These are phyloP conservation scores for Ogataea polymorpha DNA, from an alignment of 805 yeast species.

Conservation along the genomic window DNA sequence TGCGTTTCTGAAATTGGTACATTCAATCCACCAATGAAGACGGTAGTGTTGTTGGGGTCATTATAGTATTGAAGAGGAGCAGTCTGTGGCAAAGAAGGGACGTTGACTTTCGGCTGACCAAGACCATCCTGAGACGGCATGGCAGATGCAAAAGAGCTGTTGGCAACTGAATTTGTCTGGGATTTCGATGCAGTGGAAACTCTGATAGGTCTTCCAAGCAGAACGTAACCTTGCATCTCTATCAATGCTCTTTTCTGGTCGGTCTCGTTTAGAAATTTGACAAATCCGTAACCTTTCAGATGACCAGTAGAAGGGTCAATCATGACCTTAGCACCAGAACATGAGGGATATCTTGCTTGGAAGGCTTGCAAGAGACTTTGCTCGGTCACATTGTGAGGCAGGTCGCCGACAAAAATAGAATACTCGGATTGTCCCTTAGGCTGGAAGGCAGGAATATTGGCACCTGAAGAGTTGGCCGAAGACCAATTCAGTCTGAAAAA, in stretches of 20 bases:
- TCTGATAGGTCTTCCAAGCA: conserved; percentile 74
- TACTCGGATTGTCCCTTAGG: conserved; percentile 36
- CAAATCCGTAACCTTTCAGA: conserved; percentile 87
- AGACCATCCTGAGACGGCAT: conserved; percentile 11
- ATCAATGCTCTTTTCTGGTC: conserved; percentile 70
- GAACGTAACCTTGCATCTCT: conserved; percentile 77
- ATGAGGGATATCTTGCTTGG: conserved; percentile 66
- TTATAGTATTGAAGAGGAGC: conserved; percentile 63
- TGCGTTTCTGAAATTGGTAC: conserved; percentile 59
- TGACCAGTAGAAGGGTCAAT: conserved; percentile 64
- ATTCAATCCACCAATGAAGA: conserved; percentile 73
- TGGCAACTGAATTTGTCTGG: conserved; percentile 8
- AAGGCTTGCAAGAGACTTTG: conserved; percentile 61
- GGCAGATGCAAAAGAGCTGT: conserved; percentile 3
- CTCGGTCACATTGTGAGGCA: conserved; percentile 72
- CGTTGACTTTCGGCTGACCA: conserved; percentile 12
- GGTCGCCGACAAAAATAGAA: conserved; percentile 84
- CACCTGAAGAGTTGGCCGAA: conserved; percentile 33
- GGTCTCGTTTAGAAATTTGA: conserved; percentile 62
- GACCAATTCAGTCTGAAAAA: conserved; percentile 80
- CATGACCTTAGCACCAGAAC: conserved; percentile 76
- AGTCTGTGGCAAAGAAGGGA: conserved; percentile 31
- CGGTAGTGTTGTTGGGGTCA: conserved; percentile 74
- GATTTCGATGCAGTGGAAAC: conserved; percentile 62
- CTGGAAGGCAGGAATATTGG: conserved; percentile 15